Evolutionary conservation across 139 green algal species (phyloP).

Genomic region (Ulvella scutata): DNA sequence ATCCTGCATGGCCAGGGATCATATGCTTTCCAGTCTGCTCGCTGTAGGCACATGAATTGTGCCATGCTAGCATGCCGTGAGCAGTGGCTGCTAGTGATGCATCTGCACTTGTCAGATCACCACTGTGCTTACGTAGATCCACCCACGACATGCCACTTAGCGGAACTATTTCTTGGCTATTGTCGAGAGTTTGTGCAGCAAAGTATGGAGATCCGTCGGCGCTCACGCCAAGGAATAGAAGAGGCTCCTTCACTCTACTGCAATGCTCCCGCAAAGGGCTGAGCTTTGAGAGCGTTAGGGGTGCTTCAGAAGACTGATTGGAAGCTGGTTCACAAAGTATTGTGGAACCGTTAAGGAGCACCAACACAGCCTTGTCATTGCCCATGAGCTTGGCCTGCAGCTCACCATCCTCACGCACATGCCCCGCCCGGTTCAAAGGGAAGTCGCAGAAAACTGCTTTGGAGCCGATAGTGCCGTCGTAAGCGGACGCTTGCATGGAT

Average conservation of each 20-base stretch:
- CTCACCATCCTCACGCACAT: no score
- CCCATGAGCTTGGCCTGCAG: neutral
- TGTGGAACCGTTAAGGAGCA: neutral
- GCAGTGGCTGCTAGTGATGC: constrained; percentile 35
- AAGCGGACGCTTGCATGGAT: no score
- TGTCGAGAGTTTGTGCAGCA: neutral
- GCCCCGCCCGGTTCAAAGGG: no score
- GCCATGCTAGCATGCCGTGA: constrained; percentile 25
- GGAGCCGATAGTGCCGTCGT: no score
- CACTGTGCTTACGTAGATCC: constrained; percentile 22
- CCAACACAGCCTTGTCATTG: neutral
- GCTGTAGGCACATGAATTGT: constrained; percentile 19
- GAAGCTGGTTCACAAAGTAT: neutral
- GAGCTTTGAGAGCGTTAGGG: neutral
- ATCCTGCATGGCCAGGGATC: neutral
- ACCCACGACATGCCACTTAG: constrained; percentile 4
- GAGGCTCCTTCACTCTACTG: neutral
- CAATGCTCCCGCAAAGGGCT: neutral
- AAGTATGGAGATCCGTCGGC: neutral
- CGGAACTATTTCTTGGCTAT: neutral
- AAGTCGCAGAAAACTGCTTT: no score
- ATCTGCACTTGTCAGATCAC: constrained; percentile 20
- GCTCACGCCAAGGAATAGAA: neutral
- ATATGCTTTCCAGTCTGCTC: constrained; percentile 9
- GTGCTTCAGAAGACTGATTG: neutral